Evolutionary conservation across 139 green algal species (phyloP), one percentile per base, ranked within the genome.

Genomic region (Asterochloris sp.): DNA sequence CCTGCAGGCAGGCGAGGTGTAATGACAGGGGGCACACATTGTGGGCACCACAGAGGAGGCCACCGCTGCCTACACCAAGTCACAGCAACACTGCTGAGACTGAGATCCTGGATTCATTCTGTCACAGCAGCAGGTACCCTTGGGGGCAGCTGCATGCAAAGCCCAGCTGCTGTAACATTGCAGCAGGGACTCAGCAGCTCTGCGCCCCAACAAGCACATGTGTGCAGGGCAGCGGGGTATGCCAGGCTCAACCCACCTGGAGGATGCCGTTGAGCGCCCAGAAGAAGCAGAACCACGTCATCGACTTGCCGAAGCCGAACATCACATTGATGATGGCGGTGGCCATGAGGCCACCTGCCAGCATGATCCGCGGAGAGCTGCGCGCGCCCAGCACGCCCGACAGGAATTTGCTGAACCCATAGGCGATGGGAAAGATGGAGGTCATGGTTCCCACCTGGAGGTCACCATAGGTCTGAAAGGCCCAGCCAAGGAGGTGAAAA

Each of bases 391-490:
- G 82, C 73, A 97, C 94, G 13, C 94, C 94, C n/a, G 78, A 90
- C 19, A 96, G 79, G 75, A 97, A 96, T 86, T 96, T 98, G 82
- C 81, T 91, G 83, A 87, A 84, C 21, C 84, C 84, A 78, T 98
- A 98, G 1, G 90, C 92, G 64, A 98, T 94, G 69, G 94, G 94
- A 82, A 97, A 96, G 83, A 97, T 95, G 76, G 90, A 95, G 0
- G 94, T 96, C 88, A 98, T 91, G 17, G 90, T 91, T 17, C 94
- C 94, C 54, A 98, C 78, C 78, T 86, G 82, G 38, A 54, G 38
- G 6, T 54, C 38, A 54, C 38, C 38, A 54, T 6, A 29, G 13
- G 0, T 2, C 17, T 62, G 73, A 78, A 19, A 16, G 38, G 38
- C 38, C 38, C 38, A 54, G 38, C 38, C 38, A 54, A 54, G 38